These are phyloP conservation scores for Phaeoacremonium minimum DNA, from an alignment of 2,329 filamentous ascomycete species.

Conservation along the genomic window DNA sequence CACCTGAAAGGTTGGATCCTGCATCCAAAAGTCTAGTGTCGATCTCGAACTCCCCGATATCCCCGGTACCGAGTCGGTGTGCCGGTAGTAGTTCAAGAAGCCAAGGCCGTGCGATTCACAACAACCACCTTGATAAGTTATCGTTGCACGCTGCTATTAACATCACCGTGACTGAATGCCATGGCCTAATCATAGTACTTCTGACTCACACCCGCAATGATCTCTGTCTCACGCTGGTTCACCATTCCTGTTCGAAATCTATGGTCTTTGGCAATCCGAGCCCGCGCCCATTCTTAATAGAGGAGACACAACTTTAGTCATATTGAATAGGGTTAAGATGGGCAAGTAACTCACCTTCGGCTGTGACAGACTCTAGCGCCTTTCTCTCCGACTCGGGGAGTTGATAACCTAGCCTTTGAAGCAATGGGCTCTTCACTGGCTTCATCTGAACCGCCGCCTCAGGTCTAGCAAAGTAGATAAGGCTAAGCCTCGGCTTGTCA, in stretches of 20 bases:
- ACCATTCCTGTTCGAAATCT: conserved; percentile 16
- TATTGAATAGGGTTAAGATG: not conserved
- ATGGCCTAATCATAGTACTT: conserved; percentile 13
- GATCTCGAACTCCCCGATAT: no score
- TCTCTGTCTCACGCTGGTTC: conserved; percentile 15
- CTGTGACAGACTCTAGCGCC: conserved; percentile 11
- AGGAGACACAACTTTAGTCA: not conserved
- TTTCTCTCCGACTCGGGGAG: not conserved
- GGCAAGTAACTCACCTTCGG: conserved; percentile 13
- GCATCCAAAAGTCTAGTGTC: no score
- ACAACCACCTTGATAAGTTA: no score
- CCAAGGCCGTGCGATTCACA: no score
- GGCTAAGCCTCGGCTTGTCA: conserved; percentile 13
- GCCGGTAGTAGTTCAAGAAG: no score
- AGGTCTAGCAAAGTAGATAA: conserved; percentile 20
- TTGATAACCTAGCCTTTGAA: conserved; percentile 2
- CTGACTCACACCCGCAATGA: conserved; percentile 15
- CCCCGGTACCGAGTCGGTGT: no score
- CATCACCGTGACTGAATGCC: no score
- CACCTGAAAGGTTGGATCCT: no score
- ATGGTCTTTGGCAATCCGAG: conserved; percentile 18
- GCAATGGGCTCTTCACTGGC: conserved; percentile 10
- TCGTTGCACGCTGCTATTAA: no score
- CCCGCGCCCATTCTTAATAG: conserved; percentile 16
- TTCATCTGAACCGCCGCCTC: conserved; percentile 16